These are phyloP conservation scores for Ophiostoma himal-ulmi DNA, from an alignment of 2,329 filamentous ascomycete species.

Conservation along the genomic window DNA sequence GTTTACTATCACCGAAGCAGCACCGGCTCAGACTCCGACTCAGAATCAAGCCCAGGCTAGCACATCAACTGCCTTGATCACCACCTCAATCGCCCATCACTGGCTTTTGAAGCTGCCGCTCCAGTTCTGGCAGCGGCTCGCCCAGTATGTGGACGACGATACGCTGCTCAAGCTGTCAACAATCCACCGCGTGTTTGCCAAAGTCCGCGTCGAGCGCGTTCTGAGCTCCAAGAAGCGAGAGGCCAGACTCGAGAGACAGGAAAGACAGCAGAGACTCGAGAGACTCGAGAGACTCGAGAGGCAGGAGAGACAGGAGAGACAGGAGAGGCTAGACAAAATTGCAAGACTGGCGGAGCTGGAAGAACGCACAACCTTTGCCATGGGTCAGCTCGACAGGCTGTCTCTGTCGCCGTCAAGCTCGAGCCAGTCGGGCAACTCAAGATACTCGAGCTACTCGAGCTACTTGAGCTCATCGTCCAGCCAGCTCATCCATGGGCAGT, in stretches of 20 bases:
- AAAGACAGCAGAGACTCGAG: neutral
- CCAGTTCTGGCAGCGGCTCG: neutral
- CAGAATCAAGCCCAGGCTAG: no score
- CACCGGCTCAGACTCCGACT: no score
- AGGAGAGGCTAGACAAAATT: neutral
- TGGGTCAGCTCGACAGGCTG: neutral
- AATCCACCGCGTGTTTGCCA: conserved; percentile 1
- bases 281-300: neutral
- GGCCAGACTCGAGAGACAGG: neutral
- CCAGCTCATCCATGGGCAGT: neutral
- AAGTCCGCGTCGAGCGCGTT: neutral
- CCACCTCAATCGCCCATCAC: neutral
- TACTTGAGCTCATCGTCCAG: neutral
- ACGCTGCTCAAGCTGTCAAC: neutral
- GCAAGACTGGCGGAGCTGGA: neutral
- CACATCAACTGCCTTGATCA: neutral
- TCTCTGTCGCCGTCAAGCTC: neutral
- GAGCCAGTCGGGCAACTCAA: neutral
- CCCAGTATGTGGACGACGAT: neutral
- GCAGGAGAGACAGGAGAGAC: neutral
- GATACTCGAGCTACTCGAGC: no score
- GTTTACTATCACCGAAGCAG: no score
- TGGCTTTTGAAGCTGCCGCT: neutral
- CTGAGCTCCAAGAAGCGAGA: neutral
- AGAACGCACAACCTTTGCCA: neutral